A percentile compares a stretch with the other conserved stretches of the same genome.
Evolutionary conservation across 2,329 filamentous ascomycete genomes (phyloP).

Genomic region (Stachybotrys chlorohalonatus): DNA sequence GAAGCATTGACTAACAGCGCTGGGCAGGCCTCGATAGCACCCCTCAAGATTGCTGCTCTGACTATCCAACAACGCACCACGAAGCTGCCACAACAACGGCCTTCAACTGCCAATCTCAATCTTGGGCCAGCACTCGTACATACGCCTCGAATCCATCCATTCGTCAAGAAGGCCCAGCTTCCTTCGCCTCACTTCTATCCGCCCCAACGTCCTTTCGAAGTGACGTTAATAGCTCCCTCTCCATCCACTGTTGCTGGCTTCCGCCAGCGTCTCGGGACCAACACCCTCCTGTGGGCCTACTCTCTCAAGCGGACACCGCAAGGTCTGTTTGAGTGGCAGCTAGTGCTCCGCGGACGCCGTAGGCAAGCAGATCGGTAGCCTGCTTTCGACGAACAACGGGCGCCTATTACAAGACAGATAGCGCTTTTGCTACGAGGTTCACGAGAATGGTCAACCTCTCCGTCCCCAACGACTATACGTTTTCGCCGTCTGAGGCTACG

Average conservation of each 20-base stretch:
- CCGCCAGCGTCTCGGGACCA: slow-evolving; percentile 65
- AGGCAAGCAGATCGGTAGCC: slow-evolving; percentile 17
- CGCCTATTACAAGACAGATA: slow-evolving; percentile 1
- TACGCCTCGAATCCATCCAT: slow-evolving; percentile 57
- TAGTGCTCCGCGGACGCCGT: slow-evolving; percentile 76
- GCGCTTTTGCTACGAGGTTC: slow-evolving; percentile 4
- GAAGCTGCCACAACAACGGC: neutral
- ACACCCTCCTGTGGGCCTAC: slow-evolving; percentile 81
- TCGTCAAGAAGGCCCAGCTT: slow-evolving; percentile 73
- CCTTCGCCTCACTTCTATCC: slow-evolving; percentile 76
- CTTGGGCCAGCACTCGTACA: neutral
- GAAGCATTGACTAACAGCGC: slow-evolving; percentile 2
- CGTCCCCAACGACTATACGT: slow-evolving; percentile 72
- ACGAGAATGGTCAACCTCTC: slow-evolving; percentile 67
- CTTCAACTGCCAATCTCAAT: neutral
- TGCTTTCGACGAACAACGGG: neutral
- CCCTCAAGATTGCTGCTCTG: slow-evolving; percentile 12
- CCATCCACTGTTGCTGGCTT: slow-evolving; percentile 65
- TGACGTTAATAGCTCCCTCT: slow-evolving; percentile 45
- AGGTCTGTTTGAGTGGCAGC: slow-evolving; percentile 96
- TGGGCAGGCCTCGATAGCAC: slow-evolving; percentile 52
- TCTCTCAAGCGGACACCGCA: slow-evolving; percentile 91
- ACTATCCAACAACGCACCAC: neutral
- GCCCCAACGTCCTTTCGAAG: slow-evolving; percentile 73
- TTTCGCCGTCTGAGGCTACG: slow-evolving; percentile 73